Percentiles rank a stretch among this genome's conserved stretches.
Evolutionary conservation across 352 stramenopile genomes (phyloP).

Genomic region (Phytophthora constricta): DNA sequence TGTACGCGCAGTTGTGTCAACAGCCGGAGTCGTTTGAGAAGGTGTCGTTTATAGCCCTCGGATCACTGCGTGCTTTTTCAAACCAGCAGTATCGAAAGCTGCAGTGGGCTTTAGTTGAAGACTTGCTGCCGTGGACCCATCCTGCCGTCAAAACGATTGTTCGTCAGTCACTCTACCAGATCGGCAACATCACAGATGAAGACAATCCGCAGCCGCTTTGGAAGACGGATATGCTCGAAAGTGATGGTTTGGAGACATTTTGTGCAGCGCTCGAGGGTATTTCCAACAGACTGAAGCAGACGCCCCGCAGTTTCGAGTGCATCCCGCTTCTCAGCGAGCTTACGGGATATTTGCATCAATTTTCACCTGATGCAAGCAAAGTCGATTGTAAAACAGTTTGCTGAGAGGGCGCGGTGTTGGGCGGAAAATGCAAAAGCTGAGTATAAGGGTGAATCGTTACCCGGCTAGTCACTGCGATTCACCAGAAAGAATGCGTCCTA

Average conservation of each 20-base stretch:
- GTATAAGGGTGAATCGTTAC: constrained; percentile 13
- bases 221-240: constrained; percentile 49
- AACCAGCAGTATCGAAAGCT: constrained; percentile 63
- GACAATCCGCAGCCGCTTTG: constrained; percentile 30
- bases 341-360: constrained; percentile 40
- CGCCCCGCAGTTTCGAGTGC: constrained; percentile 32
- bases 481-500: constrained; percentile 50
- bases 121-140: constrained; percentile 52
- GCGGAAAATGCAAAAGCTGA: constrained; percentile 22
- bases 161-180: constrained; percentile 54
- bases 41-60: constrained; percentile 38
- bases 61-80: constrained; percentile 48
- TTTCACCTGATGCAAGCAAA: constrained; percentile 13
- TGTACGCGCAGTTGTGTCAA: constrained; percentile 47
- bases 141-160: constrained; percentile 44
- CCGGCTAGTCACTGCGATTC: constrained; percentile 24
- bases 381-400: constrained; percentile 29
- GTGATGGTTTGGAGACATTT: constrained; percentile 22
- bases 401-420: constrained; percentile 35
- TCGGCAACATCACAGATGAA: constrained; percentile 48
- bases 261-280: constrained; percentile 24
- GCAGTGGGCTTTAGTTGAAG: constrained; percentile 44
- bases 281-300: constrained; percentile 33
- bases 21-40: constrained; percentile 33
- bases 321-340: constrained; percentile 51